Conservation (phyloP, 2,329 filamentous ascomycete genomes). For the Exophiala sp. region DNA sequence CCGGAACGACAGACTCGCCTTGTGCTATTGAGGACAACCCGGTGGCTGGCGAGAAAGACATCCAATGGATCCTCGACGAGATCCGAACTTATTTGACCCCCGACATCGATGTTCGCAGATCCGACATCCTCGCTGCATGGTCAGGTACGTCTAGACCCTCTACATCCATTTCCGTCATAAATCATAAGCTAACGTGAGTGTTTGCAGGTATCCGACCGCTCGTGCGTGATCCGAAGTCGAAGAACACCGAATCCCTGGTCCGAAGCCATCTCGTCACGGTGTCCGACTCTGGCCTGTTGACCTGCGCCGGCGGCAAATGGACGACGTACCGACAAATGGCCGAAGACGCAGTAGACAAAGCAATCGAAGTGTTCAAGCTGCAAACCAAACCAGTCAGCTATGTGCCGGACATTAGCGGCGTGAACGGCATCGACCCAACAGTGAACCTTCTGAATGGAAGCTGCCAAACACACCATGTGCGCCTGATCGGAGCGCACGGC, state of each 20-base stretch:
- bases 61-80: constrained; percentile 80
- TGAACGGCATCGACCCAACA: constrained; percentile 27
- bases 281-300: constrained; percentile 72
- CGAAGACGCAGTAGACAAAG: constrained; percentile 76
- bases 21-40: constrained; percentile 67
- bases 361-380: constrained; percentile 26
- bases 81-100: constrained; percentile 75
- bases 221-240: constrained; percentile 77
- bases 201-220: constrained; percentile 64
- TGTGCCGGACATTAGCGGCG: constrained; percentile 25
- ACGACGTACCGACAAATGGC: constrained; percentile 92
- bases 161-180: not conserved
- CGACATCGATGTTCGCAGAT: constrained; percentile 75
- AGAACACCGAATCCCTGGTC: constrained; percentile 79
- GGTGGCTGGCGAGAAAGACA: constrained; percentile 72
- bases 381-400: constrained; percentile 21
- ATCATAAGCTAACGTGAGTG: not conserved
- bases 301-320: constrained; percentile 86
- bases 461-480: constrained; percentile 78
- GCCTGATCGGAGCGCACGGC: constrained; percentile 75
- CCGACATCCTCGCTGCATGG: constrained; percentile 83
- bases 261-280: constrained; percentile 78
- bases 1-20: constrained; percentile 77
- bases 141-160: constrained; percentile 44
- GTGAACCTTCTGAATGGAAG: constrained; percentile 50